Evolutionary conservation across 805 yeast genomes (phyloP).

Genomic region (Torulaspora gathmanii): DNA sequence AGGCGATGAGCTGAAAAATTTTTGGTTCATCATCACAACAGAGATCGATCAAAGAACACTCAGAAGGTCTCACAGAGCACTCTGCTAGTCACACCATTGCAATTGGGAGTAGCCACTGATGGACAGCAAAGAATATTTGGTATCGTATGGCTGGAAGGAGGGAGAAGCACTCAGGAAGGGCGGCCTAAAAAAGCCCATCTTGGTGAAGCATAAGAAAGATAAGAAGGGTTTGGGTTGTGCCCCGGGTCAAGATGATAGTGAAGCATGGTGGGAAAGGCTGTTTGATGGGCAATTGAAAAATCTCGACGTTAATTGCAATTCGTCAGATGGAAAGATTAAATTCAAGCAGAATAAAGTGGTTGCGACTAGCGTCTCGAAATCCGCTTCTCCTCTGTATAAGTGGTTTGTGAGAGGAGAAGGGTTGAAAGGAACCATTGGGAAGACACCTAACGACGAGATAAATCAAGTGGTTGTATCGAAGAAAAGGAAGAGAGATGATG

Average conservation of each 20-base stretch:
- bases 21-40: not conserved
- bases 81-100: not conserved
- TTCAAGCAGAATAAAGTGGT: slow-evolving; percentile 52
- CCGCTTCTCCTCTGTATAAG: slow-evolving; percentile 67
- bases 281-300: slow-evolving; percentile 90
- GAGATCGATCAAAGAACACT: not conserved
- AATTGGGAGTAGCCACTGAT: slow-evolving; percentile 35
- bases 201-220: slow-evolving; percentile 87
- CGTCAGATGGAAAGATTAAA: slow-evolving; percentile 39
- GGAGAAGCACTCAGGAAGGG: slow-evolving; percentile 82
- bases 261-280: slow-evolving; percentile 95
- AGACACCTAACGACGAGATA: slow-evolving; percentile 10
- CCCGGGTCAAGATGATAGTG: slow-evolving; percentile 59
- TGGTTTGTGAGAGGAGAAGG: slow-evolving; percentile 89
- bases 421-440: slow-evolving; percentile 66
- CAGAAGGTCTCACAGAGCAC: not conserved
- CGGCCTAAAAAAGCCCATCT: slow-evolving; percentile 76
- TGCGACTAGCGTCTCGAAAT: slow-evolving; percentile 45
- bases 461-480: slow-evolving; percentile 9
- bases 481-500: slow-evolving; percentile 16
- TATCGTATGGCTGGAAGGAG: slow-evolving; percentile 84
- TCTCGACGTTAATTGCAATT: slow-evolving; percentile 49
- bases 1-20: slow-evolving; percentile 12
- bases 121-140: slow-evolving; percentile 71
- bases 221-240: slow-evolving; percentile 86